Conservation (phyloP, 2,329 filamentous ascomycete genomes). For the Rutstroemia sp. region DNA sequence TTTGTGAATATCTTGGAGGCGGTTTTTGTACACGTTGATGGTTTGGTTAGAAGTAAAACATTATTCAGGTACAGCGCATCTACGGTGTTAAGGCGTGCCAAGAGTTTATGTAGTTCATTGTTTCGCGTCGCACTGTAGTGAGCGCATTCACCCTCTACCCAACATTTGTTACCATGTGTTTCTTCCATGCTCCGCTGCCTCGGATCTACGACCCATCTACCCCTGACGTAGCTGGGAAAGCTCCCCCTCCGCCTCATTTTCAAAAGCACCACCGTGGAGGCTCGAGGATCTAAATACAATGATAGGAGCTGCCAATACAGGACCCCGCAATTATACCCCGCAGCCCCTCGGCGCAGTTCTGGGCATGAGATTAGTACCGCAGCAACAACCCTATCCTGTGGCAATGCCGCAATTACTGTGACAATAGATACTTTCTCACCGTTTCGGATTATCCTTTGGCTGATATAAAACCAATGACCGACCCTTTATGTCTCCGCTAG, state of each 20-base stretch:
- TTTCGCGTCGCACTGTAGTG: too few species aligned
- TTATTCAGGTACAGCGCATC: background rate
- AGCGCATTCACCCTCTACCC: too few species aligned
- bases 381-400: background rate
- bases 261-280: too few species aligned
- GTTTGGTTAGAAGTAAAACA: background rate
- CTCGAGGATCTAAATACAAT: background rate
- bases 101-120: background rate
- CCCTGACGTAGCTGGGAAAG: too few species aligned
- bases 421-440: background rate
- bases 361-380: background rate
- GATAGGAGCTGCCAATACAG: background rate
- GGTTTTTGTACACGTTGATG: constrained; percentile 10
- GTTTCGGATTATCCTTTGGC: constrained; percentile 1
- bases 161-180: too few species aligned
- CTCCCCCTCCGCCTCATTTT: too few species aligned
- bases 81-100: background rate
- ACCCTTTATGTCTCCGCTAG: constrained; percentile 33
- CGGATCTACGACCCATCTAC: too few species aligned
- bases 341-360: background rate
- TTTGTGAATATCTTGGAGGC: background rate
- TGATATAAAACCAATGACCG: constrained; percentile 15
- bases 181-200: too few species aligned
- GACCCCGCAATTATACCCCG: background rate
- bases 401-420: background rate